These are phyloP conservation scores for Aureobasidium mangrovei DNA, from an alignment of 2,329 filamentous ascomycete species.

Conservation along the genomic window DNA sequence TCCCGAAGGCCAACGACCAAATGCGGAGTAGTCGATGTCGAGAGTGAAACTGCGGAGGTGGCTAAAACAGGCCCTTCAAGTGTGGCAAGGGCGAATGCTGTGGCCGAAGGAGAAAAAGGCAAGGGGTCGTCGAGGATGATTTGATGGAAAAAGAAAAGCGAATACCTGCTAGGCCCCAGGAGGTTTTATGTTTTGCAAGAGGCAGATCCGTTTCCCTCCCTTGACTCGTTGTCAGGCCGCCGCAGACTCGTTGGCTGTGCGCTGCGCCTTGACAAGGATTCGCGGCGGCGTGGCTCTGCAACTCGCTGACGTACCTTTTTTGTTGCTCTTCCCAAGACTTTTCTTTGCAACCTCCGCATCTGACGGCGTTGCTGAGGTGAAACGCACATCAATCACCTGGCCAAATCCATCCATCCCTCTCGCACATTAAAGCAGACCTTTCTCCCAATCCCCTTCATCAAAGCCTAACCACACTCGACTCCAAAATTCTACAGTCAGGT, in stretches of 20 bases:
- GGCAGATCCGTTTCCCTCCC: not conserved
- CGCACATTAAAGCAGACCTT: too few species aligned
- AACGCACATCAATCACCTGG: slow-evolving; percentile 6
- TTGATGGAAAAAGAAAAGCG: too few species aligned
- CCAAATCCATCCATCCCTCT: not conserved
- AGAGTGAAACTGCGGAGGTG: slow-evolving; percentile 9
- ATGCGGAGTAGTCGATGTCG: not conserved
- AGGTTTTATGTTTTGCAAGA: not conserved
- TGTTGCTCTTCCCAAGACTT: not conserved
- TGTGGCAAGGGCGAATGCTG: not conserved
- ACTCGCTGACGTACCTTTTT: slow-evolving; percentile 7
- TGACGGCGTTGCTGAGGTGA: not conserved
- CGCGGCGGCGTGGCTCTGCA: not conserved
- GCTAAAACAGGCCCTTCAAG: not conserved
- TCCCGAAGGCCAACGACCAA: not conserved
- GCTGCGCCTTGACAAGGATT: too few species aligned
- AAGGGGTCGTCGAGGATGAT: too few species aligned
- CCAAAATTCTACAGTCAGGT: too few species aligned
- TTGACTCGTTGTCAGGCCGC: slow-evolving; percentile 6
- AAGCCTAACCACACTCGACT: too few species aligned
- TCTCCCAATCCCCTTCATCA: too few species aligned
- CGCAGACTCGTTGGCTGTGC: slow-evolving; percentile 1
- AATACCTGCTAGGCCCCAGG: too few species aligned
- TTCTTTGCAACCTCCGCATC: too few species aligned
- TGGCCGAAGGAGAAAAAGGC: not conserved